Base-by-base conservation (phyloP, 805 yeast genomes). In the Candida qinlingensis region DNA sequence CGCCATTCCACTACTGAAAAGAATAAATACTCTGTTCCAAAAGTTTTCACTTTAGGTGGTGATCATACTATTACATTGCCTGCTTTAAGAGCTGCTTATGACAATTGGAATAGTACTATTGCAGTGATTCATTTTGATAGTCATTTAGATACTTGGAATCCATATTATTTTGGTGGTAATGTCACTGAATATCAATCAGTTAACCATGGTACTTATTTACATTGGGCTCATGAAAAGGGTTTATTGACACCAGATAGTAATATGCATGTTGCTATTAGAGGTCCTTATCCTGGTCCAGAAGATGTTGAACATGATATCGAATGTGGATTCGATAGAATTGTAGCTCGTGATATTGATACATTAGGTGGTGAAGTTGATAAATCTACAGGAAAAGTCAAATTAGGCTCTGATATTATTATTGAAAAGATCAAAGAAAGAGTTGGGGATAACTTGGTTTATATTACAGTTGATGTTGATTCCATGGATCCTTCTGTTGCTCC, bases 81-180 rank as follows among this genome's bases (percentile, higher is more conserved):
- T 73, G 68, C 76, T 1, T 56, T 77, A 19, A 69, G 69, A 56
- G 73, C 77, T 8, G 76, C 75, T 13, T 73, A 67, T 45, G 80
- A 77, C 50, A 64, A 69, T 51, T 66, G 65, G 56, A 38, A 38
- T 12, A 78, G 79, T 7, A 62, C 65, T 43, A 51, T 76, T n/a
- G 69, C 74, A 12, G 77, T 76, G 63, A 61, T 49, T 59, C 79
- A 83, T 60, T 81, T 83, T 53, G 89, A 83, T 60, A 73, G 84
- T 28, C 89, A 83, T 61, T 72, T 83, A 40, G 89, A 83, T 64
- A 82, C 88, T 3, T 83, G 87, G 85, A 73, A 76, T 54, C 89
- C 89, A 5, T 62, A 69, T 45, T 75, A 73, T 19, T 67, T 81
- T 35, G 87, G 87, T 9, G 88, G 87, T 4, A 83, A 80, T 6